Percentiles rank a stretch among this genome's conserved stretches.
These are phyloP conservation scores for Leonotis leonurus DNA, from an alignment of 257 asterid species.

Conservation along the genomic window DNA sequence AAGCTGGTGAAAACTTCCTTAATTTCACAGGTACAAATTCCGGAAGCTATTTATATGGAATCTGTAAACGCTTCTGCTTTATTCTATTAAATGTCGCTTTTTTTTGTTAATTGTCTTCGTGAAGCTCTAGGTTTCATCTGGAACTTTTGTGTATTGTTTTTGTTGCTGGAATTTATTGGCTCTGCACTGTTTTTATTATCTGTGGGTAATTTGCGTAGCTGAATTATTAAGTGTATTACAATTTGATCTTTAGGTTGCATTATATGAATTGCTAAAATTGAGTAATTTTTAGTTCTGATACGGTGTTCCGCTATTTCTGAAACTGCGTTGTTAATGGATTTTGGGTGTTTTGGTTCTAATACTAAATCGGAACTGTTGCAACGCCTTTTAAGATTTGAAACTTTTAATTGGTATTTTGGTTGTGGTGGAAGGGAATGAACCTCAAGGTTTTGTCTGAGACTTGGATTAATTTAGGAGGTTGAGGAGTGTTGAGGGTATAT, in stretches of 20 bases:
- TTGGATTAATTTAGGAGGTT: too few species aligned
- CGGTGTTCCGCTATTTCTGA: too few species aligned
- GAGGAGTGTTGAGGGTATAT: too few species aligned
- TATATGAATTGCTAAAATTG: neutral
- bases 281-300: neutral
- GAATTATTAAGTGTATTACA: neutral
- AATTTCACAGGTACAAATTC: constrained; percentile 23
- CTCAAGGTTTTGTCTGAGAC: too few species aligned
- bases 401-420: too few species aligned
- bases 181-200: neutral
- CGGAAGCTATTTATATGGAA: neutral
- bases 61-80: neutral
- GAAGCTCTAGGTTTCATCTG: neutral
- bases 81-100: neutral
- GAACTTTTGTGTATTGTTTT: neutral
- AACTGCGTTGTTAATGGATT: too few species aligned
- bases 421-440: too few species aligned
- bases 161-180: neutral
- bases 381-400: too few species aligned
- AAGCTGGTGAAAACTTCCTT: neutral
- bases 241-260: neutral
- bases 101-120: neutral
- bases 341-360: too few species aligned
- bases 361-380: too few species aligned
- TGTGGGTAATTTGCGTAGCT: neutral